phyloP scores from a whole-genome alignment of 1,284 basidiomycete species.

The Ceratorhiza oryzae-sativae region DNA sequence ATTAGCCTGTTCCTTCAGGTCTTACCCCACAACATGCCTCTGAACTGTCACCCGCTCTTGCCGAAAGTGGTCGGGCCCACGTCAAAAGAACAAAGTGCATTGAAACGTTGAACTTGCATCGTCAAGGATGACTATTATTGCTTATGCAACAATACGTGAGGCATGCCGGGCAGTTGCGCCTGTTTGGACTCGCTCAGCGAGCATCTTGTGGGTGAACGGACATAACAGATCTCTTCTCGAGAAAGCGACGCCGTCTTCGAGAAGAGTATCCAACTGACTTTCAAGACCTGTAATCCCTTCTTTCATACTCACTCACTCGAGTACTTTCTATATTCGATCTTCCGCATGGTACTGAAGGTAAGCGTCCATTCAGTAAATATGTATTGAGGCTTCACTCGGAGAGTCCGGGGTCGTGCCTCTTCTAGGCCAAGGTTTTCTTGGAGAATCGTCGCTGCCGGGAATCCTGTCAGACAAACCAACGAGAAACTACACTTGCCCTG shows the following conservation, averaged over 20 bases:
- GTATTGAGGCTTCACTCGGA: not conserved
- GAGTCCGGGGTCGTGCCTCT: not conserved
- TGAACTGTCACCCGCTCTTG: not conserved
- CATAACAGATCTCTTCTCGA: conserved; percentile 32
- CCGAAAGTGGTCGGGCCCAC: not conserved
- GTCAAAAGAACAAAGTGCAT: not conserved
- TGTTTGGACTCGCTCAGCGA: not conserved
- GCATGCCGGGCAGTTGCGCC: conserved; percentile 52
- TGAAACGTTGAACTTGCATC: conserved; percentile 44
- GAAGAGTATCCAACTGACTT: not conserved
- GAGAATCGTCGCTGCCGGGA: not conserved
- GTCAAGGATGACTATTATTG: conserved; percentile 50
- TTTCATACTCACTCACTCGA: conserved; percentile 6
- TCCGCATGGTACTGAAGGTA: not conserved
- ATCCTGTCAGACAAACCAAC: too few relatives aligned
- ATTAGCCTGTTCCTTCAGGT: not conserved
- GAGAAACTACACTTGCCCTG: conserved; percentile 45
- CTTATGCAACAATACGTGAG: conserved; percentile 49
- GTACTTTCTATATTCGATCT: not conserved
- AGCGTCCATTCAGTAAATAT: not conserved
- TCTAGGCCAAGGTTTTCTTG: conserved; percentile 7
- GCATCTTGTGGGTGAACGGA: not conserved
- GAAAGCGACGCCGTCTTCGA: conserved; percentile 42
- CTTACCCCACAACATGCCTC: not conserved
- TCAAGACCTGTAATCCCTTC: not conserved